Base-by-base conservation (phyloP, 1,284 basidiomycete genomes). In the Vanrija pseudolonga region DNA sequence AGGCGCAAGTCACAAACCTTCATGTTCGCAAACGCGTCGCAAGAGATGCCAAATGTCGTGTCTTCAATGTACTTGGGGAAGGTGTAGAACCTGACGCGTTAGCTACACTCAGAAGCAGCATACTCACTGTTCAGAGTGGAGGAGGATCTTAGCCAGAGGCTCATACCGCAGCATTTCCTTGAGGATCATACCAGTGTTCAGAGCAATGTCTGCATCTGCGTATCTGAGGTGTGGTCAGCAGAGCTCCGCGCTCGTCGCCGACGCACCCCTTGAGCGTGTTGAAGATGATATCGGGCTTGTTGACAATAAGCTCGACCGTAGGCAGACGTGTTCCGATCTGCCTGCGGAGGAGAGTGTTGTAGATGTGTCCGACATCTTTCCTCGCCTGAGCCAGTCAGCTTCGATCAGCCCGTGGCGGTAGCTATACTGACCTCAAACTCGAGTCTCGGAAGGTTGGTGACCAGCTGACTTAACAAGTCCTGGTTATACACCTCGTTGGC, bases 131-230 rank as follows among this genome's bases (percentile, higher is more conserved):
- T 98, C 92, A 9, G 91, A 94, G 72, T 96, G 85, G 28, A 99
- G 82, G 48, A 99, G 74, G 50, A 93, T 86, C 80, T 94, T 92
- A 51, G 89, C 88, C 23, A 99, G 78, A 46, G 87, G 83, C 74
- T 98, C 96, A 72, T 97, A 90, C 59, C 89, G 83, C 57, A 99
- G 78, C 90, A 98, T 98, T 79, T 98, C 96, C 64, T 92, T 88
- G 47, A 99, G 79, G 55, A 98, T 90, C 90, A 98, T 95, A 8
- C 96, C 96, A 0, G 96, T 98, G 71, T 98, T 98, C 55, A 99
- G 81, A 6, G 94, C 93, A 45, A 98, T 82, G 58, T 98, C 95
- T 65, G 94, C 88, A 66, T 96, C 92, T 73, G 87, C 86, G 71
- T 98, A 99, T 2, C 82, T 82, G 58, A 14, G 22, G 4, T 12